A percentile compares a stretch with the other conserved stretches of the same genome.
These are phyloP conservation scores for Tillandsia leiboldiana DNA, from an alignment of 176 grass and related monocot species.

Conservation along the genomic window DNA sequence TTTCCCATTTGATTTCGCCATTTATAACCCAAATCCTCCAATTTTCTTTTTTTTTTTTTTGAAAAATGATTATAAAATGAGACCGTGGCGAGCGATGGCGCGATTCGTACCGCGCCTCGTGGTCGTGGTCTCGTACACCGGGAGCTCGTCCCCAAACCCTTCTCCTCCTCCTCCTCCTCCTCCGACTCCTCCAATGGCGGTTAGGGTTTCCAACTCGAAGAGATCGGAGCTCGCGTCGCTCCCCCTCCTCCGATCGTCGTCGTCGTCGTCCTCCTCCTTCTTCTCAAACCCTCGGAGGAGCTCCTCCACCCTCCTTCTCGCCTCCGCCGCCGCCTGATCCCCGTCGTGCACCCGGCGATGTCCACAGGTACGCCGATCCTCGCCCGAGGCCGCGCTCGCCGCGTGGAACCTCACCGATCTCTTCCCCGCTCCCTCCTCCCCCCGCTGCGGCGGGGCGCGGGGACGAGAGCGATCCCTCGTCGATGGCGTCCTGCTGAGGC, in stretches of 20 bases:
- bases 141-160: conserved; percentile 19
- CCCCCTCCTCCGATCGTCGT: neutral
- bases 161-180: neutral
- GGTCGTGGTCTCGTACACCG: conserved; percentile 25
- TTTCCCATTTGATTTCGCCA: neutral
- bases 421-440: neutral
- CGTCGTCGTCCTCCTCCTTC: neutral
- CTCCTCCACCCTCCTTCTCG: neutral
- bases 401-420: conserved; percentile 7
- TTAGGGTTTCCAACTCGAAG: conserved; percentile 3
- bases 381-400: neutral
- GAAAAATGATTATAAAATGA: conserved; percentile 1
- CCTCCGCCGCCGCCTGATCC: neutral
- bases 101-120: conserved; percentile 3
- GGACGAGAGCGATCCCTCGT: neutral
- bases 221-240: conserved; percentile 8
- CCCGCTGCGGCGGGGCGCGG: neutral
- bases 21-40: neutral
- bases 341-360: neutral
- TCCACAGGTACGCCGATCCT: neutral
- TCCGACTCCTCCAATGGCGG: neutral
- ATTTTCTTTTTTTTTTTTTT: neutral
- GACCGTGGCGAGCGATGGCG: neutral
- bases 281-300: neutral
- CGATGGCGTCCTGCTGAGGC: conserved; percentile 12